Base-by-base conservation (phyloP, 148 eudicot species). In the Rhododendron mucronatum region DNA sequence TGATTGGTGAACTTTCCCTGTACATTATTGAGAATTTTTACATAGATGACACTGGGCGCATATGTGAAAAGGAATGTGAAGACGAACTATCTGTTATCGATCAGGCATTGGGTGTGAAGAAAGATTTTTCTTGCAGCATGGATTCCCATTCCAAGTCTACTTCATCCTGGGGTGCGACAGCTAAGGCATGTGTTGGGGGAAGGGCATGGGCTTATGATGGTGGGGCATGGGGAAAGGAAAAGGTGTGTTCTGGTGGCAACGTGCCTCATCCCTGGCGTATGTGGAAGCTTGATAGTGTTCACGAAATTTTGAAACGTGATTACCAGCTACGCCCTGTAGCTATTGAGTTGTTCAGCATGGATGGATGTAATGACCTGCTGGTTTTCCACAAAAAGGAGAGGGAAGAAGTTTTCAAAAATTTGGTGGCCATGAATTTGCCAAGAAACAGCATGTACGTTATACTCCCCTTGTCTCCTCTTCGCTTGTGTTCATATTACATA, bases 161-260 rank as follows among this genome's bases (percentile, higher is more conserved):
- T 85, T 95, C 95, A 84, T 94, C 98, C 44, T 93, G 95, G 96
- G 89, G 89, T 92, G 93, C 87, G 57, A 84, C 96, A 35, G 90
- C 85, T 69, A 95, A 94, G 84, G 87, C 94, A 13, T 89, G 86
- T 69, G 85, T 89, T 81, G 99, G 98, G 50, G 98, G 98, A 83
- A 92, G 98, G 93, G 98, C 99, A 83, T 97, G 99, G 99, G 99
- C 98, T 3, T 97, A 94, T 86, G 95, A 88, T 90, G 99, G 99
- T 84, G 98, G 99, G 85, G 99, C 99, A 47, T 97, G 99, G 99
- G 99, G 98, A 81, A 95, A 95, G 91, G 99, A 95, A 90, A 94
- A 94, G 87, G 92, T 94, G 55, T 84, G 94, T 84, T 88, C 91
- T 81, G 92, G 97, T 87, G 91, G 98, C 87, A 92, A 91, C 87